Evolutionary conservation across 306 rosid species (phyloP).

Genomic region (cucumber (Cucumis sativus)): DNA sequence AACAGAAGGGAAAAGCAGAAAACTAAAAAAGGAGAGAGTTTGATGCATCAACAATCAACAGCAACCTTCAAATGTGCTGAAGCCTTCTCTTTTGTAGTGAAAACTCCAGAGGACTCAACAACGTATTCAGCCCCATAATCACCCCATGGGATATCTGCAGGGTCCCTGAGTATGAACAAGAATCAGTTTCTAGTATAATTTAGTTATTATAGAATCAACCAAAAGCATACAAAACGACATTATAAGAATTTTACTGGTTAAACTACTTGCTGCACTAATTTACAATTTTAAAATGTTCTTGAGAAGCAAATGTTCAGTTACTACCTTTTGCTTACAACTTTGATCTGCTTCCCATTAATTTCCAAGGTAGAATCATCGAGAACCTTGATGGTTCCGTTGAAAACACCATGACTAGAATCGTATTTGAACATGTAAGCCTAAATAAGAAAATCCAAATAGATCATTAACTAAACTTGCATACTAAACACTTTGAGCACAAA

Average conservation of each 20-base stretch:
- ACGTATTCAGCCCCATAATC: constrained; percentile 83
- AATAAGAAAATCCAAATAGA: constrained; percentile 50
- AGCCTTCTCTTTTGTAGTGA: constrained; percentile 77
- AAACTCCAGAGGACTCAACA: constrained; percentile 88
- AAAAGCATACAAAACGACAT: background rate
- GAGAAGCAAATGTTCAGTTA: background rate
- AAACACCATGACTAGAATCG: constrained; percentile 87
- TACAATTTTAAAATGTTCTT: background rate
- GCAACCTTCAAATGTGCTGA: constrained; percentile 65
- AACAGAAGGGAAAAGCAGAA: background rate
- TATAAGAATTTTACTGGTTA: background rate
- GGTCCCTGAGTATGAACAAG: constrained; percentile 44
- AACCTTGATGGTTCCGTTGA: constrained; percentile 53
- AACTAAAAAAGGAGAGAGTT: background rate
- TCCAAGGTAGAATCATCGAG: constrained; percentile 66
- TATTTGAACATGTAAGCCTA: constrained; percentile 97
- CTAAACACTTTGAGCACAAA: constrained; percentile 70
- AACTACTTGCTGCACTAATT: background rate
- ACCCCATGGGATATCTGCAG: constrained; percentile 92
- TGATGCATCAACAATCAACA: constrained; percentile 5
- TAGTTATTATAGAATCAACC: background rate
- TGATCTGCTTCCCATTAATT: constrained; percentile 75
- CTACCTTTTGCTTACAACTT: constrained; percentile 69
- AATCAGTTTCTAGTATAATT: constrained; percentile 4
- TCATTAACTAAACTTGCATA: constrained; percentile 45